phyloP scores from a whole-genome alignment of 257 asterid genomes.

The Primulina tabacum region DNA sequence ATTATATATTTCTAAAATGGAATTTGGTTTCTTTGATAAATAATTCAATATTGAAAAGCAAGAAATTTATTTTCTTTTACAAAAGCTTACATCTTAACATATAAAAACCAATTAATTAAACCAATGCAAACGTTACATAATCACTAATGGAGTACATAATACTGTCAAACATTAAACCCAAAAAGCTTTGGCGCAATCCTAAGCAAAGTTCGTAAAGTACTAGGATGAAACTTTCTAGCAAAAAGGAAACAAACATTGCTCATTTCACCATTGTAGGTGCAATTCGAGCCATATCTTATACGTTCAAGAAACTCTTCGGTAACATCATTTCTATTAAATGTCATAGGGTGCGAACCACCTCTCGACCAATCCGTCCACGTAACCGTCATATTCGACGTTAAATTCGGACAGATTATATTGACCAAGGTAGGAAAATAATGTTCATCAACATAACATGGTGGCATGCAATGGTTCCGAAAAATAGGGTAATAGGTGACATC shows the following conservation, averaged over 20 bases:
- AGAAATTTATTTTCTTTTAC: too few species aligned
- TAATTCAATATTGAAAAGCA: too few species aligned
- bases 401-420: slow-evolving; percentile 43
- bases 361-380: slow-evolving; percentile 81
- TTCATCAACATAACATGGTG: slow-evolving; percentile 90
- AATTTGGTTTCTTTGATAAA: too few species aligned
- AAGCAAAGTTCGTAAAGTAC: slow-evolving; percentile 55
- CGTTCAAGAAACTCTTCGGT: slow-evolving; percentile 38
- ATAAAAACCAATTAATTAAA: too few species aligned
- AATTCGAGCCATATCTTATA: slow-evolving; percentile 42
- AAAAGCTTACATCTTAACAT: too few species aligned
- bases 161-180: slow-evolving; percentile 21
- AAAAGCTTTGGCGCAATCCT: slow-evolving; percentile 49
- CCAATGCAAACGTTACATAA: too few species aligned
- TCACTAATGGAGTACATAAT: too few species aligned
- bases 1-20: too few species aligned
- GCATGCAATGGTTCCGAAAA: slow-evolving; percentile 53
- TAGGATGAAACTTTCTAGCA: slow-evolving; percentile 80
- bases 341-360: slow-evolving; percentile 63
- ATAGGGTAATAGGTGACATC: slow-evolving; percentile 52
- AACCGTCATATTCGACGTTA: slow-evolving; percentile 56
- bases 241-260: slow-evolving; percentile 60
- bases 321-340: slow-evolving; percentile 40
- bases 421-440: slow-evolving; percentile 78
- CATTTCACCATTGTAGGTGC: slow-evolving; percentile 50